Conservation (phyloP, 345 rosid species). For the Murraya paniculata region DNA sequence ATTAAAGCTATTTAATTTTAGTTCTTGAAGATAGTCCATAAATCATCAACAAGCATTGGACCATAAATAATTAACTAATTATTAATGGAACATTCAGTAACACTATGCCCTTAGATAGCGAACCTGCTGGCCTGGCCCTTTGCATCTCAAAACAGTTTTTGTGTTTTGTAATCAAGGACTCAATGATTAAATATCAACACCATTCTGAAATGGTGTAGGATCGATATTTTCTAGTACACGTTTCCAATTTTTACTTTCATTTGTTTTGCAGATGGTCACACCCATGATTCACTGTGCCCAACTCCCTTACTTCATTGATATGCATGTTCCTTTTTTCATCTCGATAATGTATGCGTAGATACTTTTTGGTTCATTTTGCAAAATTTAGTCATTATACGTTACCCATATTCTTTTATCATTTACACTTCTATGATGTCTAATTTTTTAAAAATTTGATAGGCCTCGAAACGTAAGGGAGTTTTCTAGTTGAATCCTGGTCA, state of each 20-base stretch:
- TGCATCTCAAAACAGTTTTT: background rate
- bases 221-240: background rate
- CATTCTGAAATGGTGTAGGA: background rate
- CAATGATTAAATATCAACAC: slow-evolving; percentile 8
- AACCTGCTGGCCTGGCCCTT: background rate
- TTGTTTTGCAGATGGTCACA: background rate
- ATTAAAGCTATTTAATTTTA: background rate
- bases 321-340: too few species aligned
- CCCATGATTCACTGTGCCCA: background rate
- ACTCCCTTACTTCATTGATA: too few species aligned
- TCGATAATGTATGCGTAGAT: too few species aligned
- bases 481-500: too few species aligned
- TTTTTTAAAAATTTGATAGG: too few species aligned
- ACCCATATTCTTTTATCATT: too few species aligned
- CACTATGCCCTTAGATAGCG: background rate
- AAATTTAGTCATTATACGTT: too few species aligned
- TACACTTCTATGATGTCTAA: too few species aligned
- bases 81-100: background rate
- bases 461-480: too few species aligned
- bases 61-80: background rate
- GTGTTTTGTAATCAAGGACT: background rate
- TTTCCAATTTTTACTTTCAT: background rate
- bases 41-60: background rate
- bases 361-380: too few species aligned
- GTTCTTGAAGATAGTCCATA: background rate